Percentiles rank a stretch among this genome's conserved stretches.
Evolutionary conservation across 169 alveolate species (phyloP).

Genomic region (Sarcocystis neurona): DNA sequence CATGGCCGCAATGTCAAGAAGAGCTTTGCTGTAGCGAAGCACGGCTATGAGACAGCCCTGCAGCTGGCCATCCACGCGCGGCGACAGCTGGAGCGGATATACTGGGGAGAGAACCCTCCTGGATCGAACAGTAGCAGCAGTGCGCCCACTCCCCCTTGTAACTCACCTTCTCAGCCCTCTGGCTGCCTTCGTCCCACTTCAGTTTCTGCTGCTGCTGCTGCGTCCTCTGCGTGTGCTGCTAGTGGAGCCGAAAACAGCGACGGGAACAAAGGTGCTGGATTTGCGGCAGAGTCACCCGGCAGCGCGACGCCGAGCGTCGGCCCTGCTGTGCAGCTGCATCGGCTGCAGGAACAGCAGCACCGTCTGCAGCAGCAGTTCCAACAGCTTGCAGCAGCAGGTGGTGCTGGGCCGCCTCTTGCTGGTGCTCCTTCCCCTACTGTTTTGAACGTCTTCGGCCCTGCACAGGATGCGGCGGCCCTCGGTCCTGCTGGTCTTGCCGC

Average conservation of each 20-base stretch:
- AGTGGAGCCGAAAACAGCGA: no score
- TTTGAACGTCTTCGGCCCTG: no score
- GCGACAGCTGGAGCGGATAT: slow-evolving; percentile 33
- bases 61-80: slow-evolving; percentile 51
- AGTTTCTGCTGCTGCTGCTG: no score
- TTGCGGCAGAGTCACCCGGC: no score
- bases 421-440: slow-evolving; percentile 10
- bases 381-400: not conserved
- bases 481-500: not conserved
- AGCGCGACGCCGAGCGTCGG: not conserved
- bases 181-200: no score
- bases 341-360: not conserved
- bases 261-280: no score
- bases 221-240: no score
- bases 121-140: no score
- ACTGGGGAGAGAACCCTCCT: slow-evolving; percentile 18
- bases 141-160: no score
- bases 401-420: not conserved
- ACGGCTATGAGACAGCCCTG: slow-evolving; percentile 39
- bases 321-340: not conserved
- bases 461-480: no score
- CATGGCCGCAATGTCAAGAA: slow-evolving; percentile 23
- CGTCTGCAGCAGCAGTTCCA: not conserved
- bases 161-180: no score
- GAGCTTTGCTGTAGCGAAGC: slow-evolving; percentile 47